phyloP scores from a whole-genome alignment of 1,139 yeast genomes.

The Suhomyces ambrosiae region DNA sequence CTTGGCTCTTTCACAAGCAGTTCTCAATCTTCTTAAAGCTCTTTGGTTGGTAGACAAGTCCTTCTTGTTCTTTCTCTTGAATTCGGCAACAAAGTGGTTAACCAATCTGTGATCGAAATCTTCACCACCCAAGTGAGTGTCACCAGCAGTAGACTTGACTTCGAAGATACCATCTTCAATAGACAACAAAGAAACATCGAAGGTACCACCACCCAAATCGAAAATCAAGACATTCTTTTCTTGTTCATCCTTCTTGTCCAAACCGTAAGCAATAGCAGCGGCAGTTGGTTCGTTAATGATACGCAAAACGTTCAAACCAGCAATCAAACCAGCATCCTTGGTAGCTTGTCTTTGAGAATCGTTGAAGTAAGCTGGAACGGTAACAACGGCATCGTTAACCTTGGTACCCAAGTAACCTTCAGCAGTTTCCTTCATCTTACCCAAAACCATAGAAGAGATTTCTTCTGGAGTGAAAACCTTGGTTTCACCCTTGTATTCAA shows the following conservation, averaged over 20 bases:
- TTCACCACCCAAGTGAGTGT: conserved; percentile 98
- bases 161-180: conserved; percentile 96
- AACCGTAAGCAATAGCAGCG: conserved; percentile 65
- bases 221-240: conserved; percentile 85
- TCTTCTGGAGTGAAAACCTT: conserved; percentile 68
- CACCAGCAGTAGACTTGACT: conserved; percentile 98
- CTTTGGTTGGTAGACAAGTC: conserved; percentile 41
- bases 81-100: conserved; percentile 38
- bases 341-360: conserved; percentile 68
- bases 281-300: conserved; percentile 66
- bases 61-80: conserved; percentile 44
- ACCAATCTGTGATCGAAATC: conserved; percentile 53
- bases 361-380: conserved; percentile 67
- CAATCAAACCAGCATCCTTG: conserved; percentile 63
- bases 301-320: conserved; percentile 61
- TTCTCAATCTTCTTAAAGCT: conserved; percentile 45
- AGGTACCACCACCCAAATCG: conserved; percentile 98
- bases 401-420: conserved; percentile 62
- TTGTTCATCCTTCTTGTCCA: conserved; percentile 68
- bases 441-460: conserved; percentile 65
- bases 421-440: conserved; percentile 69
- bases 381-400: conserved; percentile 74
- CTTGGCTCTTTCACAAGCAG: conserved; percentile 46
- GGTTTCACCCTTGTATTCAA: conserved; percentile 67
- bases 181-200: conserved; percentile 90